Evolutionary conservation across 192 early-diverging fungal genomes (phyloP).

Genomic region (Umbelopsis sp.): DNA sequence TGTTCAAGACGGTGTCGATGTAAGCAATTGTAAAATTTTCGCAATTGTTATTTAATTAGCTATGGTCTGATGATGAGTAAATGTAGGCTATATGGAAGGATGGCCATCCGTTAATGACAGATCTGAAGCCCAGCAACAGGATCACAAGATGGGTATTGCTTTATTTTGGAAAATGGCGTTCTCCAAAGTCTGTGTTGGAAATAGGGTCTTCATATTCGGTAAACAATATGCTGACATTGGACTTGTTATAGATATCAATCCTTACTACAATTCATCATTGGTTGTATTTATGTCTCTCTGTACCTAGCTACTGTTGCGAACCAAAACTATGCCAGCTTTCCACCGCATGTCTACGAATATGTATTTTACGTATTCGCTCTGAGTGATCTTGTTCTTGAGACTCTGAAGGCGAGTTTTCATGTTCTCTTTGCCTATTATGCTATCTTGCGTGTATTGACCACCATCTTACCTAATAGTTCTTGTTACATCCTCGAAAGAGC

Average conservation of each 20-base stretch:
- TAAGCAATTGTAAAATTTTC: slow-evolving; percentile 10
- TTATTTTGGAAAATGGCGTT: slow-evolving; percentile 17
- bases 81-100: slow-evolving; percentile 24
- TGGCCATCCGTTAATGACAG: slow-evolving; percentile 18
- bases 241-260: slow-evolving; percentile 22
- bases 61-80: neutral
- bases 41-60: neutral
- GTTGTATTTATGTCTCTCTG: slow-evolving; percentile 8
- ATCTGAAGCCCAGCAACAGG: neutral
- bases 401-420: slow-evolving; percentile 1
- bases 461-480: neutral
- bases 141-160: neutral
- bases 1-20: slow-evolving; percentile 25
- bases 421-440: neutral
- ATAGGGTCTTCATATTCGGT: neutral
- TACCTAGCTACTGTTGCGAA: slow-evolving; percentile 20
- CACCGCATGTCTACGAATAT: slow-evolving; percentile 21
- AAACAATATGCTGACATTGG: neutral
- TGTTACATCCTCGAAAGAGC: neutral
- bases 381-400: slow-evolving; percentile 26
- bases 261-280: slow-evolving; percentile 19
- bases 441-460: neutral
- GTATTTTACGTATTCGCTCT: slow-evolving; percentile 26
- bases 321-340: slow-evolving; percentile 19
- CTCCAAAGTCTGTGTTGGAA: slow-evolving; percentile 6